Evolutionary conservation across 768 basidiomycete genomes (phyloP).

Genomic region (Mycena vulgaris): DNA sequence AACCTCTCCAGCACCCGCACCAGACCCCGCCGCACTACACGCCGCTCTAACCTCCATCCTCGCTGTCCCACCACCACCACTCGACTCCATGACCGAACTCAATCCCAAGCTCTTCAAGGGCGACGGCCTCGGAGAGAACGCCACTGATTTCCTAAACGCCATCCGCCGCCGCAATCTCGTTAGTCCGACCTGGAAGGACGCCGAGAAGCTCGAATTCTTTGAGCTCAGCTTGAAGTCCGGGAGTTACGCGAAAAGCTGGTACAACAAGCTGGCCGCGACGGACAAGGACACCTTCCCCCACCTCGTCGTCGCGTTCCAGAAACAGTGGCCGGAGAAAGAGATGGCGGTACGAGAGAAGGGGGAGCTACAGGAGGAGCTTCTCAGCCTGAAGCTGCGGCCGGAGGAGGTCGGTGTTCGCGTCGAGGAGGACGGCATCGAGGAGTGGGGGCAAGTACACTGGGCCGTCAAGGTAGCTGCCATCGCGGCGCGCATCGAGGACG

Average conservation of each 20-base stretch:
- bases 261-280: not conserved
- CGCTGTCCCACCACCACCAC: not conserved
- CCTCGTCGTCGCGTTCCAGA: not conserved
- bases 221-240: slow-evolving; percentile 7
- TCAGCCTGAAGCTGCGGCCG: not conserved
- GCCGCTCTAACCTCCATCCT: not conserved
- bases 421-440: slow-evolving; percentile 10
- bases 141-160: not conserved
- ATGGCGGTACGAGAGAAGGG: slow-evolving; percentile 3
- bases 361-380: slow-evolving; percentile 10
- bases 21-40: not conserved
- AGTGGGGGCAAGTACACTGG: slow-evolving; percentile 9
- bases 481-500: slow-evolving; percentile 1
- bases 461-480: not conserved
- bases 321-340: slow-evolving; percentile 9
- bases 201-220: not conserved
- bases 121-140: not conserved
- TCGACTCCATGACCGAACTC: not conserved
- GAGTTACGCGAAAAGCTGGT: slow-evolving; percentile 1
- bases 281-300: not conserved
- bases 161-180: slow-evolving; percentile 4
- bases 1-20: slow-evolving; percentile 1
- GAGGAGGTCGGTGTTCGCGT: not conserved
- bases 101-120: slow-evolving; percentile 4
- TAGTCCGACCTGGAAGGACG: not conserved